Conservation (phyloP, 2,329 filamentous ascomycete species). For the Colletotrichum liriopes region DNA sequence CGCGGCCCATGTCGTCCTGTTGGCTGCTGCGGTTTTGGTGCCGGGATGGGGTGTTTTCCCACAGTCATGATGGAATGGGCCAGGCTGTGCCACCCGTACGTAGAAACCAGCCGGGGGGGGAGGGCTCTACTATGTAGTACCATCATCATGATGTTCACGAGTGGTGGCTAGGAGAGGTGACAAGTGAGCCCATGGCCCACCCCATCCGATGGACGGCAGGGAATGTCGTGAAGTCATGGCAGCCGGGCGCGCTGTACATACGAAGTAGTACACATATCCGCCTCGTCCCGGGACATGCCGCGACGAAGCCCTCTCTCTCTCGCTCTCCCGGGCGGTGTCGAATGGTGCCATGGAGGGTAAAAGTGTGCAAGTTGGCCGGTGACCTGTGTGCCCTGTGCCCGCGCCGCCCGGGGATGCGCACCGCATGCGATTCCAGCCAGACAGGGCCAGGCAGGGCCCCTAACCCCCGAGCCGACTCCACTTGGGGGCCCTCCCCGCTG, state of each 20-base stretch:
- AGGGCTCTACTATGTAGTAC: background rate
- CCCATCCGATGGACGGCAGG: no score
- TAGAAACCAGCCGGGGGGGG: background rate
- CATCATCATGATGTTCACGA: background rate
- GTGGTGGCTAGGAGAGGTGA: background rate
- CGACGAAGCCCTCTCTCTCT: no score
- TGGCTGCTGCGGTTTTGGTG: slow-evolving; percentile 3
- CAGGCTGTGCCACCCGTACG: slow-evolving; percentile 1
- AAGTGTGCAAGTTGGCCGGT: background rate
- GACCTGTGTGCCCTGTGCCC: background rate
- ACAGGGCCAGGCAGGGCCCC: slow-evolving; percentile 26
- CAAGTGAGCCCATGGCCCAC: slow-evolving; percentile 17
- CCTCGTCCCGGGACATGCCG: background rate
- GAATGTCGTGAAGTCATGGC: no score
- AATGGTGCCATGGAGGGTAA: background rate
- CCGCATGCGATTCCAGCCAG: slow-evolving; percentile 23
- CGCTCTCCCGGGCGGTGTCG: background rate
- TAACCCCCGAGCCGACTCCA: slow-evolving; percentile 24
- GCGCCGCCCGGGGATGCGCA: background rate
- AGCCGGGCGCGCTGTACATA: no score
- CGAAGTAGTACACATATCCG: no score
- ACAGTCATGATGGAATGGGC: slow-evolving; percentile 5
- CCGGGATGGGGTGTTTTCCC: slow-evolving; percentile 1
- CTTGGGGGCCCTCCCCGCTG: background rate
- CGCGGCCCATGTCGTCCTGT: background rate